A percentile compares a stretch with the other conserved stretches of the same genome.
Conservation (phyloP, 257 asterid species). For the Cinchona pubescens region DNA sequence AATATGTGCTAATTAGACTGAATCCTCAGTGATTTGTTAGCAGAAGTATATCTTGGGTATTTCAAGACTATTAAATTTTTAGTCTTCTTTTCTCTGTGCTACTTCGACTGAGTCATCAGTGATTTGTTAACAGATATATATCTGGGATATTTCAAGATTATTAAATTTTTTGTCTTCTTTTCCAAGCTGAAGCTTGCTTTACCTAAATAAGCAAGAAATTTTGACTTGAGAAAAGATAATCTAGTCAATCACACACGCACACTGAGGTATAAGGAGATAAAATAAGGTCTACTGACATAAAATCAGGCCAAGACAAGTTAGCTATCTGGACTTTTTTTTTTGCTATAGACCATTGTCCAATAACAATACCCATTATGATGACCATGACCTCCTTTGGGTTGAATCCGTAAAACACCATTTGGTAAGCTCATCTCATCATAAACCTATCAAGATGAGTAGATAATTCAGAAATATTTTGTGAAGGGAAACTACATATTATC, state of each 20-base stretch:
- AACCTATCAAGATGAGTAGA: conserved; percentile 40
- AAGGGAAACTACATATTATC: neutral
- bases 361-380: conserved; percentile 86
- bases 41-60: neutral
- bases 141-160: too few species aligned
- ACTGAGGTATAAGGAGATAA: neutral
- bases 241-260: neutral
- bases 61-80: neutral
- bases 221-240: neutral
- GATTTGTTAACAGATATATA: too few species aligned
- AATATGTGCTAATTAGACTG: neutral
- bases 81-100: neutral
- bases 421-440: conserved; percentile 97
- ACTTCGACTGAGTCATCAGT: too few species aligned
- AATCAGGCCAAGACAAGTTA: neutral
- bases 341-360: neutral
- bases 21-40: neutral
- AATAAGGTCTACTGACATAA: neutral
- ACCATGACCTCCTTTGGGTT: conserved; percentile 96
- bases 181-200: neutral
- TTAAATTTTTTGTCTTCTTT: too few species aligned
- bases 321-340: neutral
- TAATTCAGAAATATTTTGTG: conserved; percentile 6
- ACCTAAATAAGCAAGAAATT: neutral
- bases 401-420: conserved; percentile 88